Conservation (phyloP, 148 eudicot genomes). For the Euryodendron excelsum region DNA sequence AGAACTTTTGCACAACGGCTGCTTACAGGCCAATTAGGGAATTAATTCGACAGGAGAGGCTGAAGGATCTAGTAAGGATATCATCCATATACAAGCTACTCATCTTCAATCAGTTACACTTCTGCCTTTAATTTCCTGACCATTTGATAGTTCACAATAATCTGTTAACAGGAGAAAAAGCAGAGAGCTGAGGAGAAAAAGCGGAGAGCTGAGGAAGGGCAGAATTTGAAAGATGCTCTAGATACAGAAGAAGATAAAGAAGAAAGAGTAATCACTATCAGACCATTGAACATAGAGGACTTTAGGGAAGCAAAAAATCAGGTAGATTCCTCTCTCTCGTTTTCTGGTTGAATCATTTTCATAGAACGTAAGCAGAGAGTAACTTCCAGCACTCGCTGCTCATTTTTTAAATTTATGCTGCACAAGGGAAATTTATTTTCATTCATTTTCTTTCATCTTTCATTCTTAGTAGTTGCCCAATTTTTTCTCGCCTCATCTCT, state of each 20-base stretch:
- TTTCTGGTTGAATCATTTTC: neutral
- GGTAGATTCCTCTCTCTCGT: constrained; percentile 33
- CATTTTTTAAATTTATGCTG: too few relatives aligned
- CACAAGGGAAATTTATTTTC: too few relatives aligned
- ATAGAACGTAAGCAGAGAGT: neutral
- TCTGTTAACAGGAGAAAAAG: constrained; percentile 46
- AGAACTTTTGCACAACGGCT: constrained; percentile 93
- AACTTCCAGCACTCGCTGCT: too few relatives aligned
- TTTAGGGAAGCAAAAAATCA: constrained; percentile 78
- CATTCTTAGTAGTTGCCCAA: too few relatives aligned
- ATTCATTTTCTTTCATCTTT: too few relatives aligned
- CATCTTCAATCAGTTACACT: neutral
- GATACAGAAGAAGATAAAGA: constrained; percentile 32
- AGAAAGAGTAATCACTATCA: constrained; percentile 56
- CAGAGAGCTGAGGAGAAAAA: too few relatives aligned
- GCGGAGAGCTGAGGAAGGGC: constrained; percentile 35
- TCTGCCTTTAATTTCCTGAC: neutral
- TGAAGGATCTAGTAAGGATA: constrained; percentile 62
- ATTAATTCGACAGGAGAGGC: constrained; percentile 77
- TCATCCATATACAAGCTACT: neutral
- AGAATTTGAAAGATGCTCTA: constrained; percentile 15
- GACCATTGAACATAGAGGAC: constrained; percentile 74
- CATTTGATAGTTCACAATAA: neutral
- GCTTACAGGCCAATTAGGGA: constrained; percentile 95
- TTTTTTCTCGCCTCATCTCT: too few relatives aligned